Evolutionary conservation across 441 rosid species (phyloP), one percentile per base, ranked within the genome.

Genomic region (Macaranga tanarius): DNA sequence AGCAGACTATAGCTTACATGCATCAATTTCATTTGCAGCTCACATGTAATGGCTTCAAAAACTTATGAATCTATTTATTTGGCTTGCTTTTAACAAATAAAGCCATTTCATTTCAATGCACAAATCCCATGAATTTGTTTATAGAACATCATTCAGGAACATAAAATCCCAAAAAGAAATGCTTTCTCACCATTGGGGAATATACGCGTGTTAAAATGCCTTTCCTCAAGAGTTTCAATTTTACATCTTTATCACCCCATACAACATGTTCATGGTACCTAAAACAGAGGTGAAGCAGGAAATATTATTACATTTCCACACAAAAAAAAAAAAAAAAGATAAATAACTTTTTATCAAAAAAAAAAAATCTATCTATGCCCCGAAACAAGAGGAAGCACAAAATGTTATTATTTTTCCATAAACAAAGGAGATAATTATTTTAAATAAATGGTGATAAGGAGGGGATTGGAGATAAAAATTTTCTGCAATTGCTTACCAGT

Each of bases 261-360:
- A 92, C 97, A 28, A 94, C 86, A 71, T 77, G 91, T 62, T 92
- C 93, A 56, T 65, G 88, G 67, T 92, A 95, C 98, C 99, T 92
- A 76, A 55, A 42, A 20, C 57, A 40, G 1, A 42, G 42, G 8
- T 9, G 44, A 38, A 68, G 8, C 56, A 50, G 12, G 12, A 62
- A 44, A 20, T 2, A 45, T 15, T 17, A 25, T 23, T 7, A 54
- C 60, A 20, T 42, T 63, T 17, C 17, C 13, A 6, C 44, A 54
- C 20, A 51, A 17, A 52, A 26, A 26, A 45, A 19, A 26, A 3
- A 57, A n/a, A n/a, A n/a, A n/a, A n/a, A n/a, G n/a, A n/a, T n/a
- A n/a, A n/a, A 7, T 10, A 56, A 28, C 38, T 2, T 19, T 48
- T 8, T 26, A 8, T 15, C 12, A 50, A 40, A 57, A n/a, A 13